These are phyloP conservation scores for Coemansia sp. DNA, from an alignment of 192 early-diverging fungal species.

Conservation along the genomic window DNA sequence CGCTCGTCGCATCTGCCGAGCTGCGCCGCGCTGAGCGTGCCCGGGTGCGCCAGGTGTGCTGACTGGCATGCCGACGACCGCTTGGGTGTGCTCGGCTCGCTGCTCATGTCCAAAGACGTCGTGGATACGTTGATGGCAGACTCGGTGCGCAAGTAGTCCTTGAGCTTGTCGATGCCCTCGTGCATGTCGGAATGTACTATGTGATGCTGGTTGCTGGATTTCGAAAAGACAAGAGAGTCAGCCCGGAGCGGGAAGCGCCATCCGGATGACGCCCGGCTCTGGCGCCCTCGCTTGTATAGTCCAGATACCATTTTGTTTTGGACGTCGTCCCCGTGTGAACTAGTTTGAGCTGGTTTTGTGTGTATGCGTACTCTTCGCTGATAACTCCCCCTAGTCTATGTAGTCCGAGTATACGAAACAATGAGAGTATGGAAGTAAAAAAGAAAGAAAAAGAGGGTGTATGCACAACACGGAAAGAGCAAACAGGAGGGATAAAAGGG, in stretches of 20 bases:
- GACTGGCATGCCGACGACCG: not conserved
- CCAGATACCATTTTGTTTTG: constrained; percentile 27
- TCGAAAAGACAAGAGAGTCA: constrained; percentile 27
- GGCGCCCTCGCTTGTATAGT: constrained; percentile 15
- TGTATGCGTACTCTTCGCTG: too few relatives aligned
- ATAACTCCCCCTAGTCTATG: not conserved
- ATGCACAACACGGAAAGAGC: not conserved
- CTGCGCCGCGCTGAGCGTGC: not conserved
- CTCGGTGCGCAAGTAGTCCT: constrained; percentile 39
- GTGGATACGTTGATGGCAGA: constrained; percentile 10
- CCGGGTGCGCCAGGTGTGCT: constrained; percentile 1
- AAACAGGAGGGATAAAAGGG: not conserved
- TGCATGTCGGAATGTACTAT: constrained; percentile 42
- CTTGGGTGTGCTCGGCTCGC: not conserved
- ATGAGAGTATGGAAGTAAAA: not conserved
- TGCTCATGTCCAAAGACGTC: not conserved
- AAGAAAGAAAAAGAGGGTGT: not conserved
- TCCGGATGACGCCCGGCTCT: constrained; percentile 13
- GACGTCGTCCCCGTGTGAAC: not conserved
- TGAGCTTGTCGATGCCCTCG: constrained; percentile 38
- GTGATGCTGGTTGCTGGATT: constrained; percentile 22
- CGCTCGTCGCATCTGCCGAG: not conserved
- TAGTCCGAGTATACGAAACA: constrained; percentile 4
- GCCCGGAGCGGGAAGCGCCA: constrained; percentile 42
- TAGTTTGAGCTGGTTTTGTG: not conserved